A percentile compares a stretch with the other conserved stretches of the same genome.
phyloP scores from a whole-genome alignment of 768 basidiomycete genomes.

The Tricholoma sp. region DNA sequence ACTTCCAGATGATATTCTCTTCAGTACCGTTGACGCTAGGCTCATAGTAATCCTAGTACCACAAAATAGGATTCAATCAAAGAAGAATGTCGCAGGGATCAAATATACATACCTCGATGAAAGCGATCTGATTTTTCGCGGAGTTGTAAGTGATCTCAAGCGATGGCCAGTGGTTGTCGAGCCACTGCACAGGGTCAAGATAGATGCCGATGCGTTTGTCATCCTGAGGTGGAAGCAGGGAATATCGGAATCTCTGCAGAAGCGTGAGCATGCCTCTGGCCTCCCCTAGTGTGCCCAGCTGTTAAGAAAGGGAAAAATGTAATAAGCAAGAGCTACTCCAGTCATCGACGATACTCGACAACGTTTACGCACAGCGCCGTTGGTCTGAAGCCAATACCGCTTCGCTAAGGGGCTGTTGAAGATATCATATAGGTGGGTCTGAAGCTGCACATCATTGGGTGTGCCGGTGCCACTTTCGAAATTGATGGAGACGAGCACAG shows the following conservation, averaged over 20 bases:
- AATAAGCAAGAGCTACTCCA: neutral
- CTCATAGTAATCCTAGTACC: slow-evolving; percentile 35
- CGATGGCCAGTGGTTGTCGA: slow-evolving; percentile 37
- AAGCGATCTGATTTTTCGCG: slow-evolving; percentile 31
- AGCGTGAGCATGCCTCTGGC: slow-evolving; percentile 48
- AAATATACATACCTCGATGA: slow-evolving; percentile 32
- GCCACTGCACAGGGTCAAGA: slow-evolving; percentile 39
- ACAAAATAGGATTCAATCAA: neutral
- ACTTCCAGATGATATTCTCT: slow-evolving; percentile 39
- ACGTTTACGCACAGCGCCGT: slow-evolving; percentile 29
- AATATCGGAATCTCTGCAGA: slow-evolving; percentile 42
- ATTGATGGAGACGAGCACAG: slow-evolving; percentile 46
- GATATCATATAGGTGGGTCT: slow-evolving; percentile 36
- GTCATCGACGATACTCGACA: neutral
- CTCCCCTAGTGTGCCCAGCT: slow-evolving; percentile 47
- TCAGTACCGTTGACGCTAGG: slow-evolving; percentile 26
- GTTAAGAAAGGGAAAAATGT: neutral
- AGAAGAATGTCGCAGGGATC: neutral
- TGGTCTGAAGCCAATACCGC: slow-evolving; percentile 43
- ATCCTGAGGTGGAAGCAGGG: slow-evolving; percentile 32
- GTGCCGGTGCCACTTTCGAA: slow-evolving; percentile 43
- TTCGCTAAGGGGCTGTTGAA: slow-evolving; percentile 32
- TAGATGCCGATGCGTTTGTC: slow-evolving; percentile 40
- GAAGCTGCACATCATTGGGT: slow-evolving; percentile 35
- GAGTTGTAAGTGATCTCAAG: slow-evolving; percentile 42